A percentile compares a stretch with the other conserved stretches of the same genome.
Conservation (phyloP, 192 early-diverging fungal species). For the Borealophlyctis nickersoniae region DNA sequence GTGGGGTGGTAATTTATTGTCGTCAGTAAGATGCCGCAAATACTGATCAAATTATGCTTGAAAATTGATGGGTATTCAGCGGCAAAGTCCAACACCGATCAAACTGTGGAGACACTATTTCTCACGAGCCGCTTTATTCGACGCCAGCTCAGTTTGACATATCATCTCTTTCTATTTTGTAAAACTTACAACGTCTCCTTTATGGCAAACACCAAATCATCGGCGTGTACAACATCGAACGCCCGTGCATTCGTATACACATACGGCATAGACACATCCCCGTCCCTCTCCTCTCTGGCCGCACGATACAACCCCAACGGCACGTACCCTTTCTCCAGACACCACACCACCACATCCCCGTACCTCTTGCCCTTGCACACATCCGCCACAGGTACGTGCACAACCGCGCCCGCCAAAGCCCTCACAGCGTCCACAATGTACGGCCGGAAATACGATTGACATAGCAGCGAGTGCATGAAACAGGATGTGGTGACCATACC, state of each 20-base stretch:
- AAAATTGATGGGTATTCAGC: no score
- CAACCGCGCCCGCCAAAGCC: conserved; percentile 25
- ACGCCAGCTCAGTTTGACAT: no score
- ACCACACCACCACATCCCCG: conserved; percentile 25
- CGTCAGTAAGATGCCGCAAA: no score
- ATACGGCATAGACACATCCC: conserved; percentile 29
- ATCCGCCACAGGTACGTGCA: conserved; percentile 20
- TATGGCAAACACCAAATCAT: conserved; percentile 43
- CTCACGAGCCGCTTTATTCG: no score
- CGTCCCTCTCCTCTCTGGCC: not conserved
- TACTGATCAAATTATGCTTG: no score
- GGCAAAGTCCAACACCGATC: no score
- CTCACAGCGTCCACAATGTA: conserved; percentile 44
- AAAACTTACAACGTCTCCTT: conserved; percentile 6
- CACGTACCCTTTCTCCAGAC: conserved; percentile 33
- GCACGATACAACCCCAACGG: conserved; percentile 41
- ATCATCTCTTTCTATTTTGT: no score
- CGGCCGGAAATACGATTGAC: conserved; percentile 51
- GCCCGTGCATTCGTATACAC: conserved; percentile 51
- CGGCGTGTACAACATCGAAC: conserved; percentile 35
- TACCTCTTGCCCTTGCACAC: conserved; percentile 30
- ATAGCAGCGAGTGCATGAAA: conserved; percentile 48
- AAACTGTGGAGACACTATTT: no score
- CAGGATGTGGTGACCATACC: conserved; percentile 42
- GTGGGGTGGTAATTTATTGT: no score